These are phyloP conservation scores for Parastagonospora nodorum DNA, from an alignment of 2,329 filamentous ascomycete species.

Conservation along the genomic window DNA sequence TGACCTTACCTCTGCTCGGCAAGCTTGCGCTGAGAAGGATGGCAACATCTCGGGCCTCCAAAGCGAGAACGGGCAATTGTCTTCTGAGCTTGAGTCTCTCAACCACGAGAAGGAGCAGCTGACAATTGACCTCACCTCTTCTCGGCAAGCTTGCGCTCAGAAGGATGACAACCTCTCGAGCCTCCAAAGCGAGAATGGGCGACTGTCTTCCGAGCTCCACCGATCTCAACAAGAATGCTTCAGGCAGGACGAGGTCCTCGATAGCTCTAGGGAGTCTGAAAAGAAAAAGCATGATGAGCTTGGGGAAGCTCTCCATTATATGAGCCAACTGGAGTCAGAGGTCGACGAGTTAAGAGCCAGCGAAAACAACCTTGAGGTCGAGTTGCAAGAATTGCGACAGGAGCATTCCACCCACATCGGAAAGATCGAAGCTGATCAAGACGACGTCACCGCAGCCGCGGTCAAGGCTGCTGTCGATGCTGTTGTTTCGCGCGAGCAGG, in stretches of 20 bases:
- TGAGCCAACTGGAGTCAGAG: neutral
- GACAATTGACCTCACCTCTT: too few relatives aligned
- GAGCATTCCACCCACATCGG: too few relatives aligned
- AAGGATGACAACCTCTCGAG: too few relatives aligned
- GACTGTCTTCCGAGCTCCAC: too few relatives aligned
- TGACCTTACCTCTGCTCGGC: neutral
- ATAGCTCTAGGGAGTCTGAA: neutral
- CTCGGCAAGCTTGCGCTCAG: too few relatives aligned
- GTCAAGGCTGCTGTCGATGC: too few relatives aligned
- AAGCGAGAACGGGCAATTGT: neutral
- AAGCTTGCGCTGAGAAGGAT: neutral
- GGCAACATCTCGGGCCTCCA: neutral
- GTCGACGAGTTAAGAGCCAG: neutral
- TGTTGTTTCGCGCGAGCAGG: neutral
- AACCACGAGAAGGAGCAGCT: too few relatives aligned
- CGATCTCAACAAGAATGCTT: too few relatives aligned
- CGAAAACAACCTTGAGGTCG: neutral
- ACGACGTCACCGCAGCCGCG: neutral
- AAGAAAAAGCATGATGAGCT: neutral
- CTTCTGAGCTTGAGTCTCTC: neutral
- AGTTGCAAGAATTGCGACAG: neutral
- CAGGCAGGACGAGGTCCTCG: too few relatives aligned
- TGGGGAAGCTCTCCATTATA: too few relatives aligned
- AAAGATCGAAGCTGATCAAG: neutral
- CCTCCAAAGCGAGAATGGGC: too few relatives aligned